Evolutionary conservation across 2,329 filamentous ascomycete genomes (phyloP).

Genomic region (Scedosporium aurantiacum): DNA sequence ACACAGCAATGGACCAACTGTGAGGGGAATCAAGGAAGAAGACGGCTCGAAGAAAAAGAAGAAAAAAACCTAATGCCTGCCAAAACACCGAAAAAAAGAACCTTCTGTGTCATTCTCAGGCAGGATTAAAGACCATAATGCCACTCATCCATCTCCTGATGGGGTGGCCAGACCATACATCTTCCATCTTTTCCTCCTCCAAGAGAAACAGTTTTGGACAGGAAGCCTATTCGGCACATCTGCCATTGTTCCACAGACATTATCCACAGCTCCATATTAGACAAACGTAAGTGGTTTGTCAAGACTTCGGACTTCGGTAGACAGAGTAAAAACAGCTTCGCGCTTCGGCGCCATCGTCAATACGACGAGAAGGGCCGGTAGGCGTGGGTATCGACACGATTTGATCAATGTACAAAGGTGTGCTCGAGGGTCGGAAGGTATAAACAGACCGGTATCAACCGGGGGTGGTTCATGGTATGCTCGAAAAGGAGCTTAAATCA

Average conservation of each 20-base stretch:
- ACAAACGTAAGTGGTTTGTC: too few species aligned
- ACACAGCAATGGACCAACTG: not conserved
- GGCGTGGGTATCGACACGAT: not conserved
- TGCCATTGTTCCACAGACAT: not conserved
- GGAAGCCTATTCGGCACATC: not conserved
- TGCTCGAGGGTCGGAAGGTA: not conserved
- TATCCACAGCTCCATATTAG: not conserved
- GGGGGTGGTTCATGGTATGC: not conserved
- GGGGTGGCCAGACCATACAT: not conserved
- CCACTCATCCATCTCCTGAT: not conserved
- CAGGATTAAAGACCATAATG: not conserved
- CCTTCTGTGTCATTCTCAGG: not conserved
- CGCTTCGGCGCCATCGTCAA: too few species aligned
- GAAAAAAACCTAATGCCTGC: not conserved
- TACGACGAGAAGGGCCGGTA: too few species aligned
- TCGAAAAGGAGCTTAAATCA: not conserved
- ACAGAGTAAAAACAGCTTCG: too few species aligned
- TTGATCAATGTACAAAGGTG: slow-evolving; percentile 1
- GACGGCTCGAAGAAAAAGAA: not conserved
- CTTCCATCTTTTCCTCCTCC: not conserved
- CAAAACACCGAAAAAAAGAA: not conserved
- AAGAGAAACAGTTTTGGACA: not conserved
- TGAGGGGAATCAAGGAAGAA: not conserved
- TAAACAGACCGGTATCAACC: not conserved
- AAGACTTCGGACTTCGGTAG: too few species aligned